Conservation (phyloP, 768 basidiomycete genomes). For the Lactarius tabidus region DNA sequence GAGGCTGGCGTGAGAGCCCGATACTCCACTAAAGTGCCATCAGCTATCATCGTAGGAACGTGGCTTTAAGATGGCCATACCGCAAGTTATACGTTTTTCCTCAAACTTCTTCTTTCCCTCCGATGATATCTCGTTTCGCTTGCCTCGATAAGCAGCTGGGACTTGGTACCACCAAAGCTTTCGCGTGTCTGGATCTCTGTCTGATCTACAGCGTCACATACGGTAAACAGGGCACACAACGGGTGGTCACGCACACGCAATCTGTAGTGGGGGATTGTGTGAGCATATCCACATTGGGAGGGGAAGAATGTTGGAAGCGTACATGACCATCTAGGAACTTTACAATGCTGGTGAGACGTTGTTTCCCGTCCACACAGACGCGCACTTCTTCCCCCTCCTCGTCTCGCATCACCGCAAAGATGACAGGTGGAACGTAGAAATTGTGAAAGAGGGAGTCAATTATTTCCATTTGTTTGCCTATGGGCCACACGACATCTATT, state of each 20-base stretch:
- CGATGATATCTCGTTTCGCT: constrained; percentile 51
- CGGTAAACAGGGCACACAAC: constrained; percentile 20
- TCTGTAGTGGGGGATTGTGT: constrained; percentile 35
- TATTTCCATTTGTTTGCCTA: constrained; percentile 55
- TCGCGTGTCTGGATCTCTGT: constrained; percentile 53
- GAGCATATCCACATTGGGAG: background rate
- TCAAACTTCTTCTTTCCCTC: constrained; percentile 48
- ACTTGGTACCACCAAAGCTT: constrained; percentile 61
- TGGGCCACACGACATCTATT: constrained; percentile 74
- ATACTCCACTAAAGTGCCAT: constrained; percentile 53
- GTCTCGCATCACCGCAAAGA: constrained; percentile 40
- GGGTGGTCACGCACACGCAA: constrained; percentile 44
- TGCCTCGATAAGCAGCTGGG: constrained; percentile 42
- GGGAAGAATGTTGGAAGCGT: background rate
- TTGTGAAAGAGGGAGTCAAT: constrained; percentile 52
- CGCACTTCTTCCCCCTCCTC: constrained; percentile 42
- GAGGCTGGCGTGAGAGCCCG: constrained; percentile 45
- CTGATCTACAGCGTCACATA: constrained; percentile 36
- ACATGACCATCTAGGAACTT: constrained; percentile 44
- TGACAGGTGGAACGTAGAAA: constrained; percentile 49
- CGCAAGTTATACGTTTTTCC: constrained; percentile 60
- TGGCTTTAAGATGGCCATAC: constrained; percentile 34
- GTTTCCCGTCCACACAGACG: constrained; percentile 53
- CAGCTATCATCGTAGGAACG: background rate
- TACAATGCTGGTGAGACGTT: constrained; percentile 46